A percentile compares a stretch with the other conserved stretches of the same genome.
phyloP scores from a whole-genome alignment of 2,329 filamentous ascomycete genomes.

The Pseudonectria buxi region DNA sequence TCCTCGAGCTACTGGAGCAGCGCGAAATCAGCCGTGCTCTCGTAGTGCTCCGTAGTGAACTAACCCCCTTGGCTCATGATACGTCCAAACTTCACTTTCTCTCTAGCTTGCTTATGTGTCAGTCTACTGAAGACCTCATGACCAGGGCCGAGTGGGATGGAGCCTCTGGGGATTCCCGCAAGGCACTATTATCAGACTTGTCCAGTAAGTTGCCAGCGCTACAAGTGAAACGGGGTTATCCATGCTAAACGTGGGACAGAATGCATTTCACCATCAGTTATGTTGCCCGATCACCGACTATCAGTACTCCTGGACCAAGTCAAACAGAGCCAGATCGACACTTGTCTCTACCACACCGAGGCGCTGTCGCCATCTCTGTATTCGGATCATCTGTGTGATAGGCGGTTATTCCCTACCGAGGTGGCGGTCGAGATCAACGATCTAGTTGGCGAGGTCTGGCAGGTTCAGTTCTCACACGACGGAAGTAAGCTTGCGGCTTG shows the following conservation, averaged over 20 bases:
- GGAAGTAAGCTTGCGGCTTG: constrained; percentile 77
- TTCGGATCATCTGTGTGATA: constrained; percentile 78
- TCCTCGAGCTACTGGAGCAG: constrained; percentile 78
- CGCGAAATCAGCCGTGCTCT: constrained; percentile 68
- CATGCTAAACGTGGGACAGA: constrained; percentile 37
- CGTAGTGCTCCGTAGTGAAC: constrained; percentile 75
- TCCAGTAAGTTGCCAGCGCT: constrained; percentile 56
- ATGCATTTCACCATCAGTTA: constrained; percentile 90
- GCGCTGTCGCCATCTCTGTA: constrained; percentile 75
- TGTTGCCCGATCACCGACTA: constrained; percentile 89
- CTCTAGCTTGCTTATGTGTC: constrained; percentile 87
- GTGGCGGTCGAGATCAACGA: constrained; percentile 63
- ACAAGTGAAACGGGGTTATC: no score
- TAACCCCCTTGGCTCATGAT: constrained; percentile 80
- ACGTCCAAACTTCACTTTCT: constrained; percentile 71
- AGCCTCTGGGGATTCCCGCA: constrained; percentile 66
- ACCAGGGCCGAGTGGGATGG: constrained; percentile 79
- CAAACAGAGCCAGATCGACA: constrained; percentile 74
- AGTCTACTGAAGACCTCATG: constrained; percentile 68
- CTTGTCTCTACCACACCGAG: constrained; percentile 85
- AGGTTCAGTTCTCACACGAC: constrained; percentile 82
- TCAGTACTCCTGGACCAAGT: constrained; percentile 75
- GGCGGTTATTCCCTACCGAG: constrained; percentile 69
- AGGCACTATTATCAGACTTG: constrained; percentile 68
- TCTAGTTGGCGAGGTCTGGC: constrained; percentile 83